Evolutionary conservation across 495 filamentous ascomycete genomes (phyloP), one percentile per base, ranked within the genome.

Genomic region (Penicillium desertorum): DNA sequence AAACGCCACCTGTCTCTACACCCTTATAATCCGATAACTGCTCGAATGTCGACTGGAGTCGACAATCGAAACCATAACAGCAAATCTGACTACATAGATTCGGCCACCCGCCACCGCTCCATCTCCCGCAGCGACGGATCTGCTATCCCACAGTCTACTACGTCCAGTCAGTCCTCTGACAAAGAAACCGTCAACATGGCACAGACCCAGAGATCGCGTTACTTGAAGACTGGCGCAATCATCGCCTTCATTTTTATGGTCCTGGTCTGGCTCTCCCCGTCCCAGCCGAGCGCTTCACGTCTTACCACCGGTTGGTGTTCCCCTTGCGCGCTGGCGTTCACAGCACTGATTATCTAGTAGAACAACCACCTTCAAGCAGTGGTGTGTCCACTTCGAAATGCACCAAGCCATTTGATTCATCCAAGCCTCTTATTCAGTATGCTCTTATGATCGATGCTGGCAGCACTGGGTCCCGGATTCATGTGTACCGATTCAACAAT

Each of bases 401-500:
- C 81, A 84, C 85, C 46, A 89, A 85, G 68, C 90, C 93, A 27
- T 84, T 79, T 71, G 89, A 91, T 54, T 82, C 86, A 32, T 85
- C 88, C 43, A 98, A 96, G 76, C 95, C 95, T 25, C 79, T 98
- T 61, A 86, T 97, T 58, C 94, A 98, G 67, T 98, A 97, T 79
- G 94, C 91, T 56, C 82, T 96, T 62, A 98, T 98, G 94, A 91
- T 98, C 66, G 94, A 98, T 78, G 94, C 94, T 37, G 94, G 94
- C 54, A 97, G 92, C 75, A 96, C 93, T 41, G 94, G 94, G 56
- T 98, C 94, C 58, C 89, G 94, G 53, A 96, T 98, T 67, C 94
- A 98, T 75, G 92, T 98, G 53, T 98, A 97, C 78, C 87, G 88
- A 58, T 98, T 98, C 83, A 98, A 97, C 79, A 98, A 98, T 79